phyloP scores from a whole-genome alignment of 148 eudicot species.

The Fagopyrum esculentum region DNA sequence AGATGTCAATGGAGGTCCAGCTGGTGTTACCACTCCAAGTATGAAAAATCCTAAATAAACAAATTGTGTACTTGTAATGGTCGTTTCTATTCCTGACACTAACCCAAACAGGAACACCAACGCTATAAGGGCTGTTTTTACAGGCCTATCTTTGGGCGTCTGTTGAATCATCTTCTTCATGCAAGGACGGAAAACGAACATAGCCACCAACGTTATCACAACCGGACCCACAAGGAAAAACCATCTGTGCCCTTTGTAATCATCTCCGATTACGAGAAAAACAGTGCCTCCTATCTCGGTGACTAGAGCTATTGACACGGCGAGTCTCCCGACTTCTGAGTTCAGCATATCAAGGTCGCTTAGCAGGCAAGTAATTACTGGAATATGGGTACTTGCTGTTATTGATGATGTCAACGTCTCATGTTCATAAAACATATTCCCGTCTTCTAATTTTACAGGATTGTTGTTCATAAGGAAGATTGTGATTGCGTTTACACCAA shows the following conservation, averaged over 20 bases:
- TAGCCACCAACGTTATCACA: background rate
- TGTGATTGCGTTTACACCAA: background rate
- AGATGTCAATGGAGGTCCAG: slow-evolving; percentile 39
- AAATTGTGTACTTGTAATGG: slow-evolving; percentile 11
- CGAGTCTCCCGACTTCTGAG: slow-evolving; percentile 32
- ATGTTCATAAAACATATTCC: background rate
- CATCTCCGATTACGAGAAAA: background rate
- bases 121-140: slow-evolving; percentile 15
- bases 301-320: slow-evolving; percentile 16
- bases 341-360: slow-evolving; percentile 28
- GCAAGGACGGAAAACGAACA: slow-evolving; percentile 21
- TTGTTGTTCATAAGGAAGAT: background rate
- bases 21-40: slow-evolving; percentile 26
- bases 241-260: background rate
- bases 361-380: slow-evolving; percentile 20
- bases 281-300: slow-evolving; percentile 10
- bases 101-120: slow-evolving; percentile 17
- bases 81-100: slow-evolving; percentile 13
- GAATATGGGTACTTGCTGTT: slow-evolving; percentile 13
- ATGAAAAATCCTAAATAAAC: slow-evolving; percentile 29
- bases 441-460: too few relatives aligned
- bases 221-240: background rate
- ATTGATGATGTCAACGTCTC: background rate
- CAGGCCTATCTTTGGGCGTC: slow-evolving; percentile 39
- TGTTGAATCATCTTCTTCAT: slow-evolving; percentile 21